Conservation (phyloP, 495 filamentous ascomycete species). For the Trichoderma erinaceum region DNA sequence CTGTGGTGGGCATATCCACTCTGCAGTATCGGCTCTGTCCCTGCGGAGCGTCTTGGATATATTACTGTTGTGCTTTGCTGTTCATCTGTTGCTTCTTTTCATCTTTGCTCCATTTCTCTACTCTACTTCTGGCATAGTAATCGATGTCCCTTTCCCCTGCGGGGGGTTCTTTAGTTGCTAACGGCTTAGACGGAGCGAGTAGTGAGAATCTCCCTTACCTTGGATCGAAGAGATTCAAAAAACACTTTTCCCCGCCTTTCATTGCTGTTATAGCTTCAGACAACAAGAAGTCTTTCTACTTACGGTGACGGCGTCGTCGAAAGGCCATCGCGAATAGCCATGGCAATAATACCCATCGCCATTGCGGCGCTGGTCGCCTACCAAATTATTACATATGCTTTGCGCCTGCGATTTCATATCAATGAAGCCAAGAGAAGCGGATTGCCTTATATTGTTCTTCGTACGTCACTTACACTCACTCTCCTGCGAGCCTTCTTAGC, state of each 20-base stretch:
- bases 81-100: no score
- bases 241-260: neutral
- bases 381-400: neutral
- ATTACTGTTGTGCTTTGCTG: no score
- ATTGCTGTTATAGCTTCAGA: neutral
- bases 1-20: neutral
- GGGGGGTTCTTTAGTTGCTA: neutral
- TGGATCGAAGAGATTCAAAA: no score
- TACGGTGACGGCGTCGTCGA: slow-evolving; percentile 7
- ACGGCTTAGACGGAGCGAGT: neutral
- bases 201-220: neutral
- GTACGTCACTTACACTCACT: slow-evolving; percentile 31
- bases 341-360: neutral
- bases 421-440: slow-evolving; percentile 39
- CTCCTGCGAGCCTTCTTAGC: neutral
- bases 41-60: no score
- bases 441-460: slow-evolving; percentile 38
- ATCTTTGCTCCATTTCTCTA: no score
- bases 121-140: no score
- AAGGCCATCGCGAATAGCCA: neutral
- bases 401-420: slow-evolving; percentile 33
- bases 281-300: no score
- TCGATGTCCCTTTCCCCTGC: neutral
- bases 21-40: no score
- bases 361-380: slow-evolving; percentile 2